Conservation (phyloP, 305 asterid species). For the Nicotiana rustica region DNA sequence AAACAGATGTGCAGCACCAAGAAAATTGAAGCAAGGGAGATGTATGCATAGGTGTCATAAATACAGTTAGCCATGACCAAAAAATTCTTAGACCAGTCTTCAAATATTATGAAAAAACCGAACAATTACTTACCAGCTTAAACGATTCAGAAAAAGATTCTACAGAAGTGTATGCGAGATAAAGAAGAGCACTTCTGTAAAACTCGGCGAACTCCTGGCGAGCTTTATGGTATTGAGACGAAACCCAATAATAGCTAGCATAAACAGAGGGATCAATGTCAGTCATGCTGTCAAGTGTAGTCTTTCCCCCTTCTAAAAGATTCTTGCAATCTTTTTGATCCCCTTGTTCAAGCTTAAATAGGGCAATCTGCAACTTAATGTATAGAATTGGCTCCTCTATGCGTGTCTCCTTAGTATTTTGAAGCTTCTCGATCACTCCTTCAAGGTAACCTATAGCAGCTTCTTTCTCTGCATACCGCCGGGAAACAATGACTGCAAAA, state of each 20-base stretch:
- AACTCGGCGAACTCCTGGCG: slow-evolving; percentile 77
- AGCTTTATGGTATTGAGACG: slow-evolving; percentile 72
- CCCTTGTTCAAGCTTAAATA: slow-evolving; percentile 70
- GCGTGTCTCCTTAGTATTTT: slow-evolving; percentile 61
- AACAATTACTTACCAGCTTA: slow-evolving; percentile 63
- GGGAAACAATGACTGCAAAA: slow-evolving; percentile 74
- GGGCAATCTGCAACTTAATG: slow-evolving; percentile 73
- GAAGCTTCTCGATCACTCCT: slow-evolving; percentile 76
- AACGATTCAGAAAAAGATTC: slow-evolving; percentile 74
- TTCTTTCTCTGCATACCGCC: slow-evolving; percentile 66
- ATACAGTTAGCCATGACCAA: background rate
- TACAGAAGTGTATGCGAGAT: slow-evolving; percentile 77
- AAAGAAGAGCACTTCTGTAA: slow-evolving; percentile 78
- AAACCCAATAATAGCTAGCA: slow-evolving; percentile 83
- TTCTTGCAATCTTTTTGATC: slow-evolving; percentile 70
- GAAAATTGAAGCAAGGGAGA: background rate
- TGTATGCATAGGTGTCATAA: background rate
- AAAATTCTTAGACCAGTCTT: background rate
- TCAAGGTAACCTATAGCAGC: slow-evolving; percentile 67
- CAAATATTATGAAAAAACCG: background rate
- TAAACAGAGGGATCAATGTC: slow-evolving; percentile 87
- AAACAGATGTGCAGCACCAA: background rate
- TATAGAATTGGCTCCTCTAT: slow-evolving; percentile 76
- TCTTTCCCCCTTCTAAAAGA: slow-evolving; percentile 73
- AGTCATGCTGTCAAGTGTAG: slow-evolving; percentile 79